Evolutionary conservation across 2,329 filamentous ascomycete species (phyloP).

Genomic region (Emmonsia crescens): DNA sequence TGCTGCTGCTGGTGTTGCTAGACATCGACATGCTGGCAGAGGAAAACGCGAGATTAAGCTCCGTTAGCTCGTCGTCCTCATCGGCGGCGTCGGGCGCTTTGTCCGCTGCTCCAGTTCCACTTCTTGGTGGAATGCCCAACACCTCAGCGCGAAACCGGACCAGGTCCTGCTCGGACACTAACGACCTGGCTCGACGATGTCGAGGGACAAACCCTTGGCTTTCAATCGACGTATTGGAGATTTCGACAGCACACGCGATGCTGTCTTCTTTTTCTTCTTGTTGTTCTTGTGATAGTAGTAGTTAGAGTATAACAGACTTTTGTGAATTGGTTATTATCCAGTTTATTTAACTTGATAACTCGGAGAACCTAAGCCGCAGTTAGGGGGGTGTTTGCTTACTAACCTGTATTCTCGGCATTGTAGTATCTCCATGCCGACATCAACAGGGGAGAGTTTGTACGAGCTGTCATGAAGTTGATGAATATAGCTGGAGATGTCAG

Average conservation of each 20-base stretch:
- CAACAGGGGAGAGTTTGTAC: too few relatives aligned
- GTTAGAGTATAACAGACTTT: not conserved
- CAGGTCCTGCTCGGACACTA: conserved; percentile 11
- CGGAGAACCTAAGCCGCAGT: not conserved
- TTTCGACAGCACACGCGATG: conserved; percentile 7
- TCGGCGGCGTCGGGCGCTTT: conserved; percentile 2
- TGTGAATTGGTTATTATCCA: not conserved
- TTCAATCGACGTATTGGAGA: conserved; percentile 5
- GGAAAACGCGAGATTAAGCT: conserved; percentile 27
- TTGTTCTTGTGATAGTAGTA: not conserved
- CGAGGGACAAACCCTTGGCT: conserved; percentile 6
- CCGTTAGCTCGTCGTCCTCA: conserved; percentile 19
- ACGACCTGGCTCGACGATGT: conserved; percentile 13
- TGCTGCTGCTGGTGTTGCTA: conserved; percentile 1
- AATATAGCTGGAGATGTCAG: not conserved
- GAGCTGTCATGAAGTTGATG: not conserved
- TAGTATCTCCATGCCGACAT: not conserved
- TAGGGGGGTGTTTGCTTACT: not conserved
- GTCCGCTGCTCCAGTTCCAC: conserved; percentile 2
- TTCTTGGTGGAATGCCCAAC: conserved; percentile 7
- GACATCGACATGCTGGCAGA: conserved; percentile 11
- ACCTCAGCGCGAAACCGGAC: conserved; percentile 13
- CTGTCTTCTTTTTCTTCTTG: not conserved
- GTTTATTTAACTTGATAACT: not conserved
- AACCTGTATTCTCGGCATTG: not conserved